Conservation (phyloP, 164 flowering plant genomes). For the Sextonia rubra region DNA sequence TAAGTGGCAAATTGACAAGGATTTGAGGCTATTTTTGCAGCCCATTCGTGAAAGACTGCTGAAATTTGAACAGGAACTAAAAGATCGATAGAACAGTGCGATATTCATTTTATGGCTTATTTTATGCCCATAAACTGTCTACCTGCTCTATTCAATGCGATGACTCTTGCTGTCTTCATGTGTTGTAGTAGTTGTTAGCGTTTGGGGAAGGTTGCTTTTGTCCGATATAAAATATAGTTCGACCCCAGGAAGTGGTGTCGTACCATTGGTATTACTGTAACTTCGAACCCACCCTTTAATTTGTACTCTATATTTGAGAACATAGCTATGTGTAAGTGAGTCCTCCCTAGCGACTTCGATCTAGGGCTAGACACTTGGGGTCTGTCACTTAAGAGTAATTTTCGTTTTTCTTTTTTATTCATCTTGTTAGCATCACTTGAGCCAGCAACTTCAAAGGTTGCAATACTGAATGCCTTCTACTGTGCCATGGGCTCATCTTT, state of each 20-base stretch:
- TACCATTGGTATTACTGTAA: neutral
- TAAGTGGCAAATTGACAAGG: conserved; percentile 41
- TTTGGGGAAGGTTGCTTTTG: neutral
- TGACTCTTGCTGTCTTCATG: neutral
- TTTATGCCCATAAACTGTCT: neutral
- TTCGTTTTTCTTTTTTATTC: no score
- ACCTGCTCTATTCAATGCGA: neutral
- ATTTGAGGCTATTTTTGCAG: conserved; percentile 60
- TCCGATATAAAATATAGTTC: neutral
- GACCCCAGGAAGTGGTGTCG: neutral
- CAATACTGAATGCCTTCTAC: no score
- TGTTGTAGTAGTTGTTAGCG: neutral
- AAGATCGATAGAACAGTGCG: conserved; percentile 45
- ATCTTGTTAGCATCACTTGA: no score
- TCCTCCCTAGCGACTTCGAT: no score
- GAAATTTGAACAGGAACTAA: conserved; percentile 81
- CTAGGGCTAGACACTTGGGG: no score
- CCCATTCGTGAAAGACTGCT: conserved; percentile 71
- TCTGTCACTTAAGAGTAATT: no score
- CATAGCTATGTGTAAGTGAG: no score
- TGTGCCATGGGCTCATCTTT: no score
- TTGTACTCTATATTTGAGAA: neutral
- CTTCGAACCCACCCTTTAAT: neutral
- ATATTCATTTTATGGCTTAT: neutral
- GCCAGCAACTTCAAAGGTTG: no score